These are phyloP conservation scores for Berberis vulgaris DNA, from an alignment of 164 flowering plant genomes.

Conservation along the genomic window DNA sequence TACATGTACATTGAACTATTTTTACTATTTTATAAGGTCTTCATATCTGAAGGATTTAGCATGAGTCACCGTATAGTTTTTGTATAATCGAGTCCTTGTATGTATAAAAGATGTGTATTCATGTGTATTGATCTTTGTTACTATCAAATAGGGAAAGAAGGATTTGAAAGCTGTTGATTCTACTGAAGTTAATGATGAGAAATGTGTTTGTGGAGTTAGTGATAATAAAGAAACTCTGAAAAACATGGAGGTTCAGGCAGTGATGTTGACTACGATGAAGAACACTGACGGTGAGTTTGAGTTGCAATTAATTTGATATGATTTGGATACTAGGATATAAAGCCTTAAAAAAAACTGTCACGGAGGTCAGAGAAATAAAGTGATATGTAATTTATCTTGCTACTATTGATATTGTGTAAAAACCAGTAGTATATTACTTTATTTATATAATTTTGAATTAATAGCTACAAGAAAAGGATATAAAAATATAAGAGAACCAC, in stretches of 20 bases:
- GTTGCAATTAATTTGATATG: background rate
- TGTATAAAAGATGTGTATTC: background rate
- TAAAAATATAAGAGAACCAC: too few species aligned
- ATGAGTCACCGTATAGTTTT: background rate
- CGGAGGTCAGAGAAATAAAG: too few species aligned
- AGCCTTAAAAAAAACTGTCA: too few species aligned
- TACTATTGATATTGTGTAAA: too few species aligned
- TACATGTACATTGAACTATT: too few species aligned
- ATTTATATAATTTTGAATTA: too few species aligned
- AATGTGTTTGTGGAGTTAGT: slow-evolving; percentile 29
- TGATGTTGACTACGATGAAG: slow-evolving; percentile 83
- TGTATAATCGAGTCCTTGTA: background rate
- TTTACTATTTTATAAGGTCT: too few species aligned
- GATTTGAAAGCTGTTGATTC: slow-evolving; percentile 70
- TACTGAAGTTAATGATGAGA: slow-evolving; percentile 45
- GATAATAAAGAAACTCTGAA: slow-evolving; percentile 39
- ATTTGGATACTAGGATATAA: too few species aligned
- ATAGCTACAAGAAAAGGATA: too few species aligned
- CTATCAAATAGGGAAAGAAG: slow-evolving; percentile 59
- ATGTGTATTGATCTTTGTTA: background rate
- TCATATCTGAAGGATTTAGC: too few species aligned
- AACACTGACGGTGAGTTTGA: slow-evolving; percentile 41
- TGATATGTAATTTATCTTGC: too few species aligned
- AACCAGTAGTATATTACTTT: too few species aligned
- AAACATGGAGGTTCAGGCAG: slow-evolving; percentile 27